Percentiles rank a stretch among this genome's conserved stretches.
These are phyloP conservation scores for Ascochyta viciae-villosae DNA, from an alignment of 2,329 filamentous ascomycete species.

Conservation along the genomic window DNA sequence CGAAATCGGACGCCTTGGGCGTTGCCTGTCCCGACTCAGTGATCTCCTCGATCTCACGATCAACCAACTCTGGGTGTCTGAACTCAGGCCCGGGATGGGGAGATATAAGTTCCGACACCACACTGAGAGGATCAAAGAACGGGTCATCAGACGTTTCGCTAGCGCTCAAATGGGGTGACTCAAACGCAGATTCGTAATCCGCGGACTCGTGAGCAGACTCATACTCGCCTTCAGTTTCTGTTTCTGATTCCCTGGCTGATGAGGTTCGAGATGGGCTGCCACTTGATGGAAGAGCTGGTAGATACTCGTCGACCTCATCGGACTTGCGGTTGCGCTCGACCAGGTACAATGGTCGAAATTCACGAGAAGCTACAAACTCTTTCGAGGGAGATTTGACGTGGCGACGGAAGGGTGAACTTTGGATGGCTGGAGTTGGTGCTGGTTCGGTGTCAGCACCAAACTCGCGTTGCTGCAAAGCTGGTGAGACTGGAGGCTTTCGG, in stretches of 20 bases:
- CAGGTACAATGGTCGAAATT: conserved; percentile 83
- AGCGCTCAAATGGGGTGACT: conserved; percentile 43
- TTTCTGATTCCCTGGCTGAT: conserved; percentile 34
- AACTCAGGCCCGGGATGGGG: conserved; percentile 23
- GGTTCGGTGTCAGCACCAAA: conserved; percentile 48
- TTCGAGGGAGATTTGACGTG: conserved; percentile 58
- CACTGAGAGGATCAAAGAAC: conserved; percentile 30
- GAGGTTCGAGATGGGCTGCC: conserved; percentile 46
- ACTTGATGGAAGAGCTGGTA: conserved; percentile 62
- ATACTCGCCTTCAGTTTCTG: conserved; percentile 54
- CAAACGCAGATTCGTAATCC: conserved; percentile 47
- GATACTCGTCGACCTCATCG: conserved; percentile 45
- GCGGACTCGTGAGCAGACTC: conserved; percentile 50
- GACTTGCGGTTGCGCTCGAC: conserved; percentile 66
- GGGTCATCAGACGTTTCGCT: conserved; percentile 32
- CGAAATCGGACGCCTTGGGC: conserved; percentile 66
- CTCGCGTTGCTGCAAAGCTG: conserved; percentile 50
- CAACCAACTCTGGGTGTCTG: conserved; percentile 32
- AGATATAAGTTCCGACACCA: conserved; percentile 27
- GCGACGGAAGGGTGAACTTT: conserved; percentile 54
- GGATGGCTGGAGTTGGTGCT: conserved; percentile 28
- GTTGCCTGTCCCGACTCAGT: conserved; percentile 72
- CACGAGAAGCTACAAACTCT: conserved; percentile 64
- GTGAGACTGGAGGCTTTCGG: conserved; percentile 56
- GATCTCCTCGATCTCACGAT: conserved; percentile 45